Evolutionary conservation across 768 basidiomycete species (phyloP).

Genomic region (Boletus sp.): DNA sequence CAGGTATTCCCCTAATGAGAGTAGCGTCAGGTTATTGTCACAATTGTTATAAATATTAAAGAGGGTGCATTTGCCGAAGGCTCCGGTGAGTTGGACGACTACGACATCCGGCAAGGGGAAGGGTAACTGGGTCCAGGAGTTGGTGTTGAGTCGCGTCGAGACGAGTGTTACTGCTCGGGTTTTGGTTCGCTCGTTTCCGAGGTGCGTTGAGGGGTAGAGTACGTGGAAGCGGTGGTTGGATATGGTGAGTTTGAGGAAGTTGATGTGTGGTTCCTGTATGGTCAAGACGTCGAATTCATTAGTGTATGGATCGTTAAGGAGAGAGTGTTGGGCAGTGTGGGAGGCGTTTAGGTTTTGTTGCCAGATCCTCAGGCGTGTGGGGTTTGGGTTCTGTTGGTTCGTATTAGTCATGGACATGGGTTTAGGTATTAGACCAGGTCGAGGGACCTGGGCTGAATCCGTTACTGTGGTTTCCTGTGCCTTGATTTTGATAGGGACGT

Average conservation of each 20-base stretch:
- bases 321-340: not conserved
- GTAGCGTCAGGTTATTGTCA: not conserved
- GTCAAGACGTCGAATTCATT: not conserved
- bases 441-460: too few species aligned
- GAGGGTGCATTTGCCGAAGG: not conserved
- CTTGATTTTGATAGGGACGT: too few species aligned
- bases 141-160: not conserved
- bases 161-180: not conserved
- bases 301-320: not conserved
- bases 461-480: too few species aligned
- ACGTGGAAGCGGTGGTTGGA: not conserved
- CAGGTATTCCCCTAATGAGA: not conserved
- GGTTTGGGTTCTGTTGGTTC: not conserved
- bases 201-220: not conserved
- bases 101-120: not conserved
- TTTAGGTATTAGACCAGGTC: too few species aligned
- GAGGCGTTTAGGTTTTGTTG: not conserved
- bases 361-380: not conserved
- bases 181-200: fast-evolving
- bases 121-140: not conserved
- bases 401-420: not conserved
- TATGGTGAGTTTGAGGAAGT: not conserved
- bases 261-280: not conserved
- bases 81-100: not conserved
- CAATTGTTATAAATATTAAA: not conserved